These are phyloP conservation scores for Starmerella gropengiesseri DNA, from an alignment of 805 yeast species.

Conservation along the genomic window DNA sequence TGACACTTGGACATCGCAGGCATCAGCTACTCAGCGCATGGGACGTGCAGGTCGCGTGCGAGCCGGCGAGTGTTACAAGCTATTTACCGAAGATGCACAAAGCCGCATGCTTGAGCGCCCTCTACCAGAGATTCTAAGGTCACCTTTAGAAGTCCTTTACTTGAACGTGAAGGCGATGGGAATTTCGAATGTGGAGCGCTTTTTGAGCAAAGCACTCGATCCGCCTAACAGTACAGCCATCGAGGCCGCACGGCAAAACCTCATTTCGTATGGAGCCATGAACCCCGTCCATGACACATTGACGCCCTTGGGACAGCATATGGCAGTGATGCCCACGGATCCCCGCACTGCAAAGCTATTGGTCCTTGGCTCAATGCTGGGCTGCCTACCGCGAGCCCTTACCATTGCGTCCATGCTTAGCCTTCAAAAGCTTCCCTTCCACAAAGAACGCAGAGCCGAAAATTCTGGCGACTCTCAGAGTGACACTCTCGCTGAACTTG, in stretches of 20 bases:
- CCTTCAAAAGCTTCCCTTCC: conserved; percentile 65
- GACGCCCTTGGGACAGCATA: conserved; percentile 68
- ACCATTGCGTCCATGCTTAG: conserved; percentile 62
- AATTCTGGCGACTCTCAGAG: background rate
- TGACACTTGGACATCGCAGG: conserved; percentile 81
- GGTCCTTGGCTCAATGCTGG: conserved; percentile 70
- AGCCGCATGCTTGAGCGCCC: conserved; percentile 58
- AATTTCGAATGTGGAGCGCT: conserved; percentile 54
- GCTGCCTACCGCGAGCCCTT: conserved; percentile 66
- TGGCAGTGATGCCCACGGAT: conserved; percentile 75
- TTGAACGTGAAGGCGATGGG: conserved; percentile 85
- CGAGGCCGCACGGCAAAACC: conserved; percentile 39
- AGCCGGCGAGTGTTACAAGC: conserved; percentile 67
- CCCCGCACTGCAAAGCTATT: conserved; percentile 74
- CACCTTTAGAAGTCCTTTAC: conserved; percentile 72
- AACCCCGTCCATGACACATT: conserved; percentile 36
- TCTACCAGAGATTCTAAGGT: conserved; percentile 77
- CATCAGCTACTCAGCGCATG: conserved; percentile 81
- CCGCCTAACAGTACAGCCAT: conserved; percentile 54
- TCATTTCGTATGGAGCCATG: conserved; percentile 68
- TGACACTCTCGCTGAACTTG: conserved; percentile 21
- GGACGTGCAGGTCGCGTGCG: conserved; percentile 98
- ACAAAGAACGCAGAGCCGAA: conserved; percentile 40
- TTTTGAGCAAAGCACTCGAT: conserved; percentile 67
- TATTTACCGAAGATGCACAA: conserved; percentile 57